Percentiles rank a stretch among this genome's conserved stretches.
phyloP scores from a whole-genome alignment of 2,329 filamentous ascomycete genomes.

The Amphichorda felina region DNA sequence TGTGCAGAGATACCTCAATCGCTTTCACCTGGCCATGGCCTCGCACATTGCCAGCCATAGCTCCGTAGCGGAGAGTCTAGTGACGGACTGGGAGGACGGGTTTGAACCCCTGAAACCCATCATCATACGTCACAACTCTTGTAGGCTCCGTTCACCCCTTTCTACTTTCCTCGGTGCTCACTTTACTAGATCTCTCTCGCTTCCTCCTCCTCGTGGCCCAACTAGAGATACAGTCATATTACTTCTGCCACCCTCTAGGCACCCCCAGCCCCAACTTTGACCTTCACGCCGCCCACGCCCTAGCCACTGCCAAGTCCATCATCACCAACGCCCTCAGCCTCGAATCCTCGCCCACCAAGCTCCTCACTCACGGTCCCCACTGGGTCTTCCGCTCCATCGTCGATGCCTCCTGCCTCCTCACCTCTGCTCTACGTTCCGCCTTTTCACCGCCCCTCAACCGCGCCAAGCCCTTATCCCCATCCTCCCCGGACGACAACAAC shows the following conservation, averaged over 20 bases:
- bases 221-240: conserved; percentile 41
- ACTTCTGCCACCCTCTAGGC: conserved; percentile 33
- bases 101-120: conserved; percentile 33
- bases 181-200: conserved; percentile 28
- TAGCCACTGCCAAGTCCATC: conserved; percentile 24
- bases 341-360: conserved; percentile 20
- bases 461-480: conserved; percentile 10
- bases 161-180: not conserved
- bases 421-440: conserved; percentile 25
- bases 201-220: conserved; percentile 36
- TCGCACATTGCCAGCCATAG: conserved; percentile 32
- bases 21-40: conserved; percentile 32
- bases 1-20: conserved; percentile 37
- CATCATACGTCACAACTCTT: conserved; percentile 32
- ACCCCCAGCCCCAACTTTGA: conserved; percentile 8
- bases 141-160: conserved; percentile 14
- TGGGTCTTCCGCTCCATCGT: conserved; percentile 35
- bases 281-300: conserved; percentile 8
- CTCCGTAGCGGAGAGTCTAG: conserved; percentile 32
- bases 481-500: not conserved
- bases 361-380: conserved; percentile 35
- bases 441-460: conserved; percentile 18
- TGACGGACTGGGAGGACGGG: conserved; percentile 38
- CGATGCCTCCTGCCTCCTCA: conserved; percentile 31
- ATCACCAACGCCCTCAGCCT: conserved; percentile 29